Percentiles rank a stretch among this genome's conserved stretches.
These are phyloP conservation scores for Zizania palustris DNA, from an alignment of 202 grass and related monocot species.

Conservation along the genomic window DNA sequence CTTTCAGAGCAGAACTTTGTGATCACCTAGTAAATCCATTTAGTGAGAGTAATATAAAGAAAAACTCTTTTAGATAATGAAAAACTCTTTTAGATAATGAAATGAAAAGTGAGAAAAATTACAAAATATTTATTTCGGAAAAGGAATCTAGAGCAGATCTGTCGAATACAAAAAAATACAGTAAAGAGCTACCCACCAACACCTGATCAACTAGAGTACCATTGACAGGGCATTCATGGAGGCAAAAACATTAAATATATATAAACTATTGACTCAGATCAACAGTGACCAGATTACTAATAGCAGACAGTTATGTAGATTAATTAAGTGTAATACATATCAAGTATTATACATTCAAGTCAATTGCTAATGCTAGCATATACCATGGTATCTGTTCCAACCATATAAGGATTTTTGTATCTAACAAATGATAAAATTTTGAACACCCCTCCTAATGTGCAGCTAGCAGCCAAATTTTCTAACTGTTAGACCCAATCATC, in stretches of 20 bases:
- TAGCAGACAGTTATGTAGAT: neutral
- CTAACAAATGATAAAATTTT: neutral
- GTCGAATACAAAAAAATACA: neutral
- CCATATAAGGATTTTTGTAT: neutral
- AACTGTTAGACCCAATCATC: neutral
- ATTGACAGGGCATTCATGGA: neutral
- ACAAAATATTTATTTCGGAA: slow-evolving; percentile 13
- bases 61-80: neutral
- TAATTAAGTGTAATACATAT: neutral
- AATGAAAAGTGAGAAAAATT: neutral
- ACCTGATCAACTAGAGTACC: neutral
- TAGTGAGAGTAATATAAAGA: slow-evolving; percentile 30
- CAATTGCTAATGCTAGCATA: neutral
- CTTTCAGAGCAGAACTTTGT: slow-evolving; percentile 89
- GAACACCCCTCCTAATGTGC: neutral
- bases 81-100: neutral
- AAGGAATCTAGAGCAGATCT: neutral
- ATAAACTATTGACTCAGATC: neutral
- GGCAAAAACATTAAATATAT: neutral
- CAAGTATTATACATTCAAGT: neutral
- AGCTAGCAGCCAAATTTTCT: slow-evolving; percentile 1
- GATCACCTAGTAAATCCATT: slow-evolving; percentile 66
- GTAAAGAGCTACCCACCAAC: neutral
- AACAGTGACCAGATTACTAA: neutral
- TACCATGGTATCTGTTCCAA: neutral